Percentiles rank a stretch among this genome's conserved stretches.
phyloP scores from a whole-genome alignment of 441 rosid genomes.

The Pelargonium citronellum region DNA sequence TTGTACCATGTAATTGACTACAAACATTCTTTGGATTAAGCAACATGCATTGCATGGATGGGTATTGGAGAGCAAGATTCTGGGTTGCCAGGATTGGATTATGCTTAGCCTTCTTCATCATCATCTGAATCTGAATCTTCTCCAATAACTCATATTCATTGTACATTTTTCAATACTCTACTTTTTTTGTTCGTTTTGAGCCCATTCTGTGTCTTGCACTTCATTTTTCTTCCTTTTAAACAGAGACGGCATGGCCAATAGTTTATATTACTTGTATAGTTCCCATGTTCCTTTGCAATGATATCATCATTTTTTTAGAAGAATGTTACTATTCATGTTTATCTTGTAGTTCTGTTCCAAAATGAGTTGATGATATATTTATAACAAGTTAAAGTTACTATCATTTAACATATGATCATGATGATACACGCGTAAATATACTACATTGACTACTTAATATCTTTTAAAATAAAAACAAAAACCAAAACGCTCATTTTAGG shows the following conservation, averaged over 20 bases:
- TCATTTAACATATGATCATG: too few relatives aligned
- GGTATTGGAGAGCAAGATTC: background rate
- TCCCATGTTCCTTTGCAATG: background rate
- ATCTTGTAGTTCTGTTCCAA: too few relatives aligned
- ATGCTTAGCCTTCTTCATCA: too few relatives aligned
- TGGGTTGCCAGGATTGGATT: background rate
- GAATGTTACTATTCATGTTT: too few relatives aligned
- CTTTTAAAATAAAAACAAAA: too few relatives aligned
- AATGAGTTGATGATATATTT: too few relatives aligned
- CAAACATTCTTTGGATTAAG: background rate
- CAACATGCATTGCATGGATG: background rate
- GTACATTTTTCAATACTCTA: background rate
- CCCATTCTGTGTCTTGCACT: too few relatives aligned
- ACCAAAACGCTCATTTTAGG: too few relatives aligned
- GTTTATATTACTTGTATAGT: background rate
- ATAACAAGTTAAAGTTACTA: too few relatives aligned
- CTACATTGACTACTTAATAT: too few relatives aligned
- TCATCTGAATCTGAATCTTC: background rate
- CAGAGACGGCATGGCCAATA: background rate
- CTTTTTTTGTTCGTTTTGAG: background rate
- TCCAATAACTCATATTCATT: slow-evolving; percentile 1
- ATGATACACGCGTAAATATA: too few relatives aligned
- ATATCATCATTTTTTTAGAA: too few relatives aligned
- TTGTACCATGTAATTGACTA: slow-evolving; percentile 3
- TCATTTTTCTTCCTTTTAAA: background rate